Evolutionary conservation across 495 filamentous ascomycete species (phyloP).

Genomic region (Xylaria longipes): DNA sequence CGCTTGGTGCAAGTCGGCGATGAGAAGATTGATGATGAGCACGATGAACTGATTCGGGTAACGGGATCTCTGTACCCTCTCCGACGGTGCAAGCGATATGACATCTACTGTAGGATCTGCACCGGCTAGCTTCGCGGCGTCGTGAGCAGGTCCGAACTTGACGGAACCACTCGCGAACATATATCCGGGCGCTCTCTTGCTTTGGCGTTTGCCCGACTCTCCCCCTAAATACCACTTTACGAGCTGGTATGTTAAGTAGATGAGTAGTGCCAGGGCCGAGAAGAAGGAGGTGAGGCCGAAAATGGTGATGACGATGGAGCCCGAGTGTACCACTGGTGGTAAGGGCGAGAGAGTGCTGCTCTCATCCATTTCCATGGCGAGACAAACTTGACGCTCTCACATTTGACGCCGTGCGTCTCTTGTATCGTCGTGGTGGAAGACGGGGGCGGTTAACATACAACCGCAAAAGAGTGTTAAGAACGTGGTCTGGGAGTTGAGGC

Average conservation of each 20-base stretch:
- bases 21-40: constrained; percentile 74
- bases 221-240: constrained; percentile 56
- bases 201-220: not conserved
- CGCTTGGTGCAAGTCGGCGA: constrained; percentile 77
- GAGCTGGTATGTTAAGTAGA: constrained; percentile 64
- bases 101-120: constrained; percentile 5
- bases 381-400: not conserved
- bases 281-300: constrained; percentile 68
- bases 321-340: constrained; percentile 54
- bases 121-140: constrained; percentile 28
- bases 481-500: not conserved
- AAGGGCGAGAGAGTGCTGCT: constrained; percentile 52
- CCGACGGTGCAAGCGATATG: constrained; percentile 24
- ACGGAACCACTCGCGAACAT: constrained; percentile 20
- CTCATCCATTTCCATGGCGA: constrained; percentile 4
- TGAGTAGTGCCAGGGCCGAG: constrained; percentile 56
- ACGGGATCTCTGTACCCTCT: constrained; percentile 29
- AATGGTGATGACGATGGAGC: constrained; percentile 60
- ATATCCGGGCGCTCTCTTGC: constrained; percentile 1
- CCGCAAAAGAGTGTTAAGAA: not conserved
- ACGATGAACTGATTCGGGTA: constrained; percentile 72
- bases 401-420: not conserved
- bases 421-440: not conserved
- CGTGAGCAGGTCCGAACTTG: constrained; percentile 31
- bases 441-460: not conserved